Base-by-base conservation (phyloP, 352 stramenopile species). In the Phytophthora crassamura region DNA sequence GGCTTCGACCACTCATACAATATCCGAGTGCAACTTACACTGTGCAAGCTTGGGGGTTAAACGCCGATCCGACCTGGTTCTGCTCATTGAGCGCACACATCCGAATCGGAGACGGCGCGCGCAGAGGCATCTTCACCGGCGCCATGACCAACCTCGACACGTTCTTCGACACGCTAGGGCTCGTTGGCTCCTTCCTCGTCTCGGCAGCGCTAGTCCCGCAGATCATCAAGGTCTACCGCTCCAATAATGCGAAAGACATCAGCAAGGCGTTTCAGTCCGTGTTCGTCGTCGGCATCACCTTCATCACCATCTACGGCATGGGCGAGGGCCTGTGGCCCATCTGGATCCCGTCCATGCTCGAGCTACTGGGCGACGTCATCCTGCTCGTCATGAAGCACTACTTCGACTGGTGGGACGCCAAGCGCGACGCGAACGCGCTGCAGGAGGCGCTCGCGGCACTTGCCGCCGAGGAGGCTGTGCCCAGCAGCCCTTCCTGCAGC, bases 151-250 rank as follows among this genome's bases (percentile, higher is more conserved):
- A 60, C 22, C 70, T 68, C 55, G 51, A 71, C 40, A 72, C 69
- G 25, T 67, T 73, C 20, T 87, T 65, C 64, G 74, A 87, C 59
- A 69, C 83, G 38, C 59, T 89, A 40, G 82, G 82, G 12, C 74
- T 91, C 49, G 55, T 78, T 10, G 80, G 78, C 33, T 89, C 78
- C 25, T 88, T 89, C 67, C 69, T 89, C 56, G 82, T 89, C 46
- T 85, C 78, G 12, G 63, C 69, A 14, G 71, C 76, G 36, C 77
- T 89, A 30, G 67, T 88, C n/a, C 82, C 82, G 30, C 80, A 89
- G 63, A 85, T 91, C 33, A 7, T 74, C 36, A 85, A 90, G 48
- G 80, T 88, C 32, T 85, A 84, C 46, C 59, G 65, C 35, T 84
- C 77, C 43, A 85, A 86, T 52, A 90, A 67, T 28, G 80, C 68